Conservation (phyloP, 2,329 filamentous ascomycete genomes). For the Trichoderma pleuroti region DNA sequence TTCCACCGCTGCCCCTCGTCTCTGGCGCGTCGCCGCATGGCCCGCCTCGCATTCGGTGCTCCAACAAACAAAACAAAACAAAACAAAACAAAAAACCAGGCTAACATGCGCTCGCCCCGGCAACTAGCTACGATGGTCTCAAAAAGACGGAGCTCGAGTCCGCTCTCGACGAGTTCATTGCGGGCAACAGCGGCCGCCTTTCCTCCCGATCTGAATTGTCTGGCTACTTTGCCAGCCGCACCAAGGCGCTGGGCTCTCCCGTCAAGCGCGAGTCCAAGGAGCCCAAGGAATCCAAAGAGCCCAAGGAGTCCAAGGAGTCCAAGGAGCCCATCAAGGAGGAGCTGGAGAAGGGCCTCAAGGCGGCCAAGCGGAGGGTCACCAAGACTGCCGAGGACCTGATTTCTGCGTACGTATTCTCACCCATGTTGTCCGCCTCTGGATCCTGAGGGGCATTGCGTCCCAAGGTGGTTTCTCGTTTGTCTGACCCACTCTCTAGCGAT, state of each 20-base stretch:
- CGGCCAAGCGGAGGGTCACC: slow-evolving; percentile 43
- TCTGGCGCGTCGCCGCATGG: neutral
- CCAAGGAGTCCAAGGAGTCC: slow-evolving; percentile 32
- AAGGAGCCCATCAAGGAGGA: slow-evolving; percentile 39
- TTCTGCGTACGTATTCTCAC: slow-evolving; percentile 41
- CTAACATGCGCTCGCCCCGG: slow-evolving; percentile 16
- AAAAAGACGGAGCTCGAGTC: slow-evolving; percentile 78
- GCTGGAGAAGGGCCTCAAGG: slow-evolving; percentile 40
- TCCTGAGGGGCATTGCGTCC: neutral
- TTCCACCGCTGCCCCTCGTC: neutral
- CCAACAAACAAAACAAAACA: neutral
- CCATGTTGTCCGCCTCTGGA: neutral
- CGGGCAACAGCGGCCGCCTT: slow-evolving; percentile 64
- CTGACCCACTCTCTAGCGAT: slow-evolving; percentile 22
- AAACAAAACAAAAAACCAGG: slow-evolving; percentile 5
- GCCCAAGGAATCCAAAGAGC: slow-evolving; percentile 31
- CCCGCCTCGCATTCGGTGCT: neutral
- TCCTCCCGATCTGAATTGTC: slow-evolving; percentile 60
- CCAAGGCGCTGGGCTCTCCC: slow-evolving; percentile 56
- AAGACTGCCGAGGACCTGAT: slow-evolving; percentile 45
- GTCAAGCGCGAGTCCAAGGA: slow-evolving; percentile 53
- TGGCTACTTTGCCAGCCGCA: slow-evolving; percentile 72
- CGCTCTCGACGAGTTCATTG: slow-evolving; percentile 69
- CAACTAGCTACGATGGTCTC: slow-evolving; percentile 59
- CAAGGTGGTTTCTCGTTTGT: neutral